Percentiles rank a stretch among this genome's conserved stretches.
phyloP scores from a whole-genome alignment of 495 filamentous ascomycete genomes.

The Penicillium turbatum region DNA sequence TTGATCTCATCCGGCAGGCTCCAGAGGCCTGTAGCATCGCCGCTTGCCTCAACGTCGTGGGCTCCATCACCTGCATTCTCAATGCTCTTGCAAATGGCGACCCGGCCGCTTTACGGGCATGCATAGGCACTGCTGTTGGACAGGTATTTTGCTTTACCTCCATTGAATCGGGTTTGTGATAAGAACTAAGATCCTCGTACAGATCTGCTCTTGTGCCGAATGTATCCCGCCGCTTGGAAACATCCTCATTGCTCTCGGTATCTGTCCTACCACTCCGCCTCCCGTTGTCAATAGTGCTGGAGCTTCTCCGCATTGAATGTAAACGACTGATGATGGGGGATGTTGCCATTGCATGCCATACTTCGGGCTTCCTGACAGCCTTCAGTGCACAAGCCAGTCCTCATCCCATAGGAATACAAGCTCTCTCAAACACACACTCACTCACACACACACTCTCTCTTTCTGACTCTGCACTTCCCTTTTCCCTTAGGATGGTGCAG shows the following conservation, averaged over 20 bases:
- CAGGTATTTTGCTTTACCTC: conserved; percentile 6
- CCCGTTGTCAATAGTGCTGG: no score
- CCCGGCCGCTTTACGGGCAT: conserved; percentile 15
- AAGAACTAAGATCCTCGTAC: background rate
- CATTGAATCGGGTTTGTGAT: background rate
- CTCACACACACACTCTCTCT: no score
- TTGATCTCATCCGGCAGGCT: conserved; percentile 8
- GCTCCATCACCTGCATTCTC: conserved; percentile 16
- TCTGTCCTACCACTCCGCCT: no score
- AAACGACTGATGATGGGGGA: no score
- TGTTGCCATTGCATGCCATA: no score
- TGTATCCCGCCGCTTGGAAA: conserved; percentile 16
- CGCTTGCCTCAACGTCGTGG: conserved; percentile 19
- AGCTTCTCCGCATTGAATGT: no score
- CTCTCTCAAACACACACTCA: no score
- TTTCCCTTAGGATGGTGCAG: no score
- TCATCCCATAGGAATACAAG: no score
- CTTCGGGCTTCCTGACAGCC: no score
- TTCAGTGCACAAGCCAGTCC: no score
- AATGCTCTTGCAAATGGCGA: conserved; percentile 18
- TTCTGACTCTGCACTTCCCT: no score
- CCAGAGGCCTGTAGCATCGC: conserved; percentile 20
- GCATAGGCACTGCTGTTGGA: conserved; percentile 15
- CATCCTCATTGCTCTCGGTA: conserved; percentile 17
- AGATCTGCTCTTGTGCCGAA: conserved; percentile 26